Conservation (phyloP, 192 early-diverging fungal species). For the Coemansia brasiliensis region DNA sequence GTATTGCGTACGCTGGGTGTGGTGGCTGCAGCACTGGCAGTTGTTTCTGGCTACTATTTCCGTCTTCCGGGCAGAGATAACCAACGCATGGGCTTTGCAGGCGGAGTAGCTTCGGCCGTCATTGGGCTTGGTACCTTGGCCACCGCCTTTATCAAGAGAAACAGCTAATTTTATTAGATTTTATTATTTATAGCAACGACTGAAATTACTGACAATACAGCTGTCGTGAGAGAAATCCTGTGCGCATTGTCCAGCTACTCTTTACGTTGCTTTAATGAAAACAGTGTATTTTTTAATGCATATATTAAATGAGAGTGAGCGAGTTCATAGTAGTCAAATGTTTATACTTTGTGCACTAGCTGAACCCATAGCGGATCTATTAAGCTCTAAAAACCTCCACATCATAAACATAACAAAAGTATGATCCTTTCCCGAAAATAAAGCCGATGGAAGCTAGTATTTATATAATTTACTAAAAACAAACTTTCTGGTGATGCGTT, state of each 20-base stretch:
- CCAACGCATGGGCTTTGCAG: slow-evolving; percentile 48
- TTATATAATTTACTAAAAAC: no score
- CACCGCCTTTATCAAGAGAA: slow-evolving; percentile 37
- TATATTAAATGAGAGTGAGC: background rate
- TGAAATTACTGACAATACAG: no score
- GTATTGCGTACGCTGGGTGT: slow-evolving; percentile 31
- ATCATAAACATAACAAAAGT: background rate
- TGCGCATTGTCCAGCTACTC: no score
- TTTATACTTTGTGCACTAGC: no score
- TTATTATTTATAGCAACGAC: background rate
- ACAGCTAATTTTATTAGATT: background rate
- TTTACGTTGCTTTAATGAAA: no score
- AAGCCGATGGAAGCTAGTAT: background rate
- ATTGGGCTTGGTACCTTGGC: slow-evolving; percentile 47
- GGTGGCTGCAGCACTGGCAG: slow-evolving; percentile 42
- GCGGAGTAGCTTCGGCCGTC: slow-evolving; percentile 44
- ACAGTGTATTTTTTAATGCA: background rate
- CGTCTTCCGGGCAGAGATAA: slow-evolving; percentile 49
- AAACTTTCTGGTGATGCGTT: background rate
- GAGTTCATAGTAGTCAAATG: no score
- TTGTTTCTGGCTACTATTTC: slow-evolving; percentile 45
- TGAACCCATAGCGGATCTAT: no score
- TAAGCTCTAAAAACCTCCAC: background rate
- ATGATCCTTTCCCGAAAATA: background rate
- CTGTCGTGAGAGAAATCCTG: no score